phyloP scores from a whole-genome alignment of 768 basidiomycete genomes.

The Coprinellus aureogranulatus region DNA sequence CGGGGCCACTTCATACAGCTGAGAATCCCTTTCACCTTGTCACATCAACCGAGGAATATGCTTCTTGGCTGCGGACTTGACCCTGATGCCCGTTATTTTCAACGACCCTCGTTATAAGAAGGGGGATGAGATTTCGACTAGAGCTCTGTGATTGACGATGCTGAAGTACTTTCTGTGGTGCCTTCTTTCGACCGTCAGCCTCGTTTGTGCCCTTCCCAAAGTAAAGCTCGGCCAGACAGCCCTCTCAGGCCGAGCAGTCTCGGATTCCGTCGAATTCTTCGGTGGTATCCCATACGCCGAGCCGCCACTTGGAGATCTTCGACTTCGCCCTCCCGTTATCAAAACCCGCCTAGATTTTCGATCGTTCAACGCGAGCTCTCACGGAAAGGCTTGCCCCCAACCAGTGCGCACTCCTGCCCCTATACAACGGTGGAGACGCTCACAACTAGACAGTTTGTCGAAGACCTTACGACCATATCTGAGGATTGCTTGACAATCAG shows the following conservation, averaged over 20 bases:
- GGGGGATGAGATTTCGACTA: too few relatives aligned
- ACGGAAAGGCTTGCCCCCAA: constrained; percentile 50
- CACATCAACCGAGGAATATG: too few relatives aligned
- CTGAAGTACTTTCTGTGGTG: too few relatives aligned
- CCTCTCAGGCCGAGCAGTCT: constrained; percentile 33
- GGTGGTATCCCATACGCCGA: constrained; percentile 57
- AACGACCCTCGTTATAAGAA: too few relatives aligned
- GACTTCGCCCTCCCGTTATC: constrained; percentile 45
- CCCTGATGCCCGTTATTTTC: too few relatives aligned
- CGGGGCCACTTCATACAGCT: too few relatives aligned
- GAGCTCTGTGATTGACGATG: too few relatives aligned
- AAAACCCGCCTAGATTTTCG: constrained; percentile 32
- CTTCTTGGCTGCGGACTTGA: too few relatives aligned
- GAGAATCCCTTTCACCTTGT: too few relatives aligned
- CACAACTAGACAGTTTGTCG: not conserved
- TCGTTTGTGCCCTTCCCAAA: constrained; percentile 25
- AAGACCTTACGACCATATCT: constrained; percentile 26
- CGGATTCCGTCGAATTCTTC: constrained; percentile 41
- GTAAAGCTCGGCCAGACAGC: constrained; percentile 39
- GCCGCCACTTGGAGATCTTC: constrained; percentile 45
- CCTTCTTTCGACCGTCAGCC: not conserved
- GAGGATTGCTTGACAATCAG: constrained; percentile 65
- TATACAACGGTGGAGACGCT: too few relatives aligned
- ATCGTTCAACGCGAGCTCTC: constrained; percentile 44
- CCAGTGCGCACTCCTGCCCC: constrained; percentile 22